Evolutionary conservation across 2,329 filamentous ascomycete genomes (phyloP).

Genomic region (Epichloe festucae): DNA sequence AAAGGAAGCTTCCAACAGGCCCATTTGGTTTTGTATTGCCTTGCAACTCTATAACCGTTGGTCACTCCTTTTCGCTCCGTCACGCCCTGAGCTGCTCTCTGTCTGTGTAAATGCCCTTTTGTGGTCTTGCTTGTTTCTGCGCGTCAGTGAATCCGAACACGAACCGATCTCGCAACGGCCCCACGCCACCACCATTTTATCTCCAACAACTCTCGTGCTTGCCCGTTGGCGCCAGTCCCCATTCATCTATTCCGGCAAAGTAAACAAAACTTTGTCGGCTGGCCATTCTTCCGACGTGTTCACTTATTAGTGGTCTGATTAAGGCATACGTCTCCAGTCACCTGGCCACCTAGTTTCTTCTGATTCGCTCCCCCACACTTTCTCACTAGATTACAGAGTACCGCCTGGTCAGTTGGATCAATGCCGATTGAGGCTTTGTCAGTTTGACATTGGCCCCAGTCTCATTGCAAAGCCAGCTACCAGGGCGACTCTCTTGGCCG

Average conservation of each 20-base stretch:
- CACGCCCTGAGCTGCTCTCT: background rate
- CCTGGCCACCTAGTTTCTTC: slow-evolving; percentile 1
- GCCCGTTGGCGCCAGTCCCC: background rate
- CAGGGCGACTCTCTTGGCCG: background rate
- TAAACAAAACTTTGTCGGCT: slow-evolving; percentile 5
- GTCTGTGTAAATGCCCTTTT: no score
- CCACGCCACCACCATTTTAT: slow-evolving; percentile 2
- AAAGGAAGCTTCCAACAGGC: no score
- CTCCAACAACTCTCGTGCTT: background rate
- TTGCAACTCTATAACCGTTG: background rate
- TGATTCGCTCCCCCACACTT: slow-evolving; percentile 3
- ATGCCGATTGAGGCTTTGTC: slow-evolving; percentile 8
- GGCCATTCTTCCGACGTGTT: slow-evolving; percentile 6
- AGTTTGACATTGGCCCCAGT: slow-evolving; percentile 4
- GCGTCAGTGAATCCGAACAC: slow-evolving; percentile 6
- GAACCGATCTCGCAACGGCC: slow-evolving; percentile 1
- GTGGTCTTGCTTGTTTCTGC: background rate
- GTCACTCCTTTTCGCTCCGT: background rate
- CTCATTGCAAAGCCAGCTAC: slow-evolving; percentile 4
- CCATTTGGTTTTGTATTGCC: background rate
- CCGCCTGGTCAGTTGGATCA: slow-evolving; percentile 2
- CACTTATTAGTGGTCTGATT: slow-evolving; percentile 12
- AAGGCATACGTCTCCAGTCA: slow-evolving; percentile 1
- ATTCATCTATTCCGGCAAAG: background rate
- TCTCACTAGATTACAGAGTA: slow-evolving; percentile 3